phyloP scores from a whole-genome alignment of 2,329 filamentous ascomycete species.

The Alternaria dauci region DNA sequence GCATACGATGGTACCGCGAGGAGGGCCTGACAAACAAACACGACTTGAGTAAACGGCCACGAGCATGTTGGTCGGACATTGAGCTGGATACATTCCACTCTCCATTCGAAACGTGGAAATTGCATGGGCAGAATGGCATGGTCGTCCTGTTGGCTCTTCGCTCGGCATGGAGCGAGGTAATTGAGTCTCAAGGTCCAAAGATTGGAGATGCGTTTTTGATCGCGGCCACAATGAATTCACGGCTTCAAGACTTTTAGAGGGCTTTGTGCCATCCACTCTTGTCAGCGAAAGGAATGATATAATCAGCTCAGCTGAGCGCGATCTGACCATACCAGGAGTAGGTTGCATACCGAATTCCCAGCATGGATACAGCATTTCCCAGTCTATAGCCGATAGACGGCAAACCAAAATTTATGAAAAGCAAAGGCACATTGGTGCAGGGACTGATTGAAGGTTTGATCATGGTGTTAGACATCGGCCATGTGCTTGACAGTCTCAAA shows the following conservation, averaged over 20 bases:
- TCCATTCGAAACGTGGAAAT: background rate
- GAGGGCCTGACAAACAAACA: background rate
- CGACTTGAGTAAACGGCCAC: background rate
- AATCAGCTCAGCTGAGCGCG: background rate
- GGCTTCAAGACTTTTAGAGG: background rate
- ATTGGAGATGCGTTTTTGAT: background rate
- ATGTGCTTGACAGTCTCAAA: conserved; percentile 17
- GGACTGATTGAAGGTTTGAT: background rate
- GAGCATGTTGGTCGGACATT: background rate
- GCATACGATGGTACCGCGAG: background rate
- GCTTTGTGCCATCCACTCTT: background rate
- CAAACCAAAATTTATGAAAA: background rate
- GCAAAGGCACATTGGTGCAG: background rate
- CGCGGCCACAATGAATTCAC: background rate
- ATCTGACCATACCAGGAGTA: background rate
- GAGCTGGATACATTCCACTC: background rate
- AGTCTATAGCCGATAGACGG: background rate
- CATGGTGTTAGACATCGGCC: background rate
- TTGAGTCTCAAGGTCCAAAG: background rate
- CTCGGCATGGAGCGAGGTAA: background rate
- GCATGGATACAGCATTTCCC: background rate
- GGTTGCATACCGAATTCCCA: background rate
- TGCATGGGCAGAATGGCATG: background rate
- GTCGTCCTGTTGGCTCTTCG: background rate
- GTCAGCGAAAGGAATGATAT: background rate